Base-by-base conservation (phyloP, 306 rosid genomes). In the Trifolium subterraneum region DNA sequence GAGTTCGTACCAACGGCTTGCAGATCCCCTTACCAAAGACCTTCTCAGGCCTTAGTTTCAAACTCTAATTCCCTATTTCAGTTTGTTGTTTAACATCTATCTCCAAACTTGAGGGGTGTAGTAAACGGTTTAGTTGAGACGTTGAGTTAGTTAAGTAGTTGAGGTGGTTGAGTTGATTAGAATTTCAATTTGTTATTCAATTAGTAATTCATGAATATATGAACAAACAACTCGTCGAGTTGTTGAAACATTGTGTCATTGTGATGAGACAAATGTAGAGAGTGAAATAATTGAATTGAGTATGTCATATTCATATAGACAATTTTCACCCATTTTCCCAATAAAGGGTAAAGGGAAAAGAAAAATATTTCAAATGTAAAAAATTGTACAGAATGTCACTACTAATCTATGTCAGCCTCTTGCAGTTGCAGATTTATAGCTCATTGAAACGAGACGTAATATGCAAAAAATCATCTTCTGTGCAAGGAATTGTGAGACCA, bases 361-460 rank as follows among this genome's bases (percentile, higher is more conserved):
- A 25, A 58, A 56, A 71, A 14, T 14, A 10, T 7, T 20, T 14
- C 41, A 64, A 54, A 1, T 12, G 2, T 44, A 44, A 44, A 44
- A 1, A 6, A 5, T 13, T 56, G 14, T 79, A 73, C 65, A 56
- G 59, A 66, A 56, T 31, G 10, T 22, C 25, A 22, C 2, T 22
- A 56, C 39, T 36, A 36, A 7, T 36, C 39, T 36, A 16, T 7
- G 50, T 70, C 18, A 70, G 36, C 33, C 5, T 7, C 7, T 29
- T 2, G 1, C 12, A 31, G 47, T n/a, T 27, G 33, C 7, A 48
- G 76, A 56, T 56, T 41, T 58, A 10, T 3, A 41, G 77, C 1
- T 42, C 67, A 39, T 15, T 56, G 38, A 71, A 41, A 18, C 11
- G 27, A 39, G 67, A 71, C 22, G 76, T 56, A n/a, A 71, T n/a